Conservation (phyloP, 495 filamentous ascomycete species). For the Penicillium coprophilum region DNA sequence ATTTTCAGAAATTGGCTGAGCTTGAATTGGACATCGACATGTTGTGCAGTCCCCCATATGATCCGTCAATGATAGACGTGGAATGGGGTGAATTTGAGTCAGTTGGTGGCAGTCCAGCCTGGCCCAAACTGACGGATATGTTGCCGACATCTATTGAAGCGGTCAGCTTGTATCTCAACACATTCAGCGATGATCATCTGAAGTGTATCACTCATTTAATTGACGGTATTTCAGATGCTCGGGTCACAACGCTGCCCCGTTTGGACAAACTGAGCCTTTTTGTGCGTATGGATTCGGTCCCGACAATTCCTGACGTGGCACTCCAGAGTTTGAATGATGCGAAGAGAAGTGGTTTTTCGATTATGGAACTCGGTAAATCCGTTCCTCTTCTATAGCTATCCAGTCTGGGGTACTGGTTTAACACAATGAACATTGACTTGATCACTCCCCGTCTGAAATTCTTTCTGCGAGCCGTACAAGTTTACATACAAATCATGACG, state of each 20-base stretch:
- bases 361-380: neutral
- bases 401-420: neutral
- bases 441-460: neutral
- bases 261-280: neutral
- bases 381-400: neutral
- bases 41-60: neutral
- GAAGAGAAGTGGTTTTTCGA: neutral
- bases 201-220: neutral
- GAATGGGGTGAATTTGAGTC: neutral
- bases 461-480: too few species aligned
- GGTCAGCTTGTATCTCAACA: neutral
- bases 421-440: neutral
- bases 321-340: neutral
- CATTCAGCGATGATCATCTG: neutral
- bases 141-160: neutral
- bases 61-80: neutral
- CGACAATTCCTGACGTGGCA: neutral
- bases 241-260: neutral
- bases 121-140: neutral
- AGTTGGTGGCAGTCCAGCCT: neutral
- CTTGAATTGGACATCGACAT: neutral
- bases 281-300: neutral
- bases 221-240: neutral
- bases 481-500: too few species aligned
- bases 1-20: neutral